A percentile compares a stretch with the other conserved stretches of the same genome.
phyloP scores from a whole-genome alignment of 2,329 filamentous ascomycete genomes.

The Fusarium dimerum region DNA sequence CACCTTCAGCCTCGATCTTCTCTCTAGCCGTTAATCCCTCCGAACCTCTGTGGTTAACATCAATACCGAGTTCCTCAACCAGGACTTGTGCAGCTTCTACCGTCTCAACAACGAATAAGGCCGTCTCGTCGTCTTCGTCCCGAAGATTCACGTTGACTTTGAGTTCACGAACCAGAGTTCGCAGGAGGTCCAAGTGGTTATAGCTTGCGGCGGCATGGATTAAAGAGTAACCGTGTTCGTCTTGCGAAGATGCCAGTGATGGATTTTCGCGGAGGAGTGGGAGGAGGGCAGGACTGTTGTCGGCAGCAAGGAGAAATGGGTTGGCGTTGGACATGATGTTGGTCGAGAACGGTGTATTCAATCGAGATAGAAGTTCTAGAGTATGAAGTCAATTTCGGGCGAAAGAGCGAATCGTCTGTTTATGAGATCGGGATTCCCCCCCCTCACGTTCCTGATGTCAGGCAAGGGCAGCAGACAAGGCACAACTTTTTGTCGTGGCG shows the following conservation, averaged over 20 bases:
- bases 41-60: constrained; percentile 64
- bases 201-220: constrained; percentile 93
- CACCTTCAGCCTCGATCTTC: constrained; percentile 56
- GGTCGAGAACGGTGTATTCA: background rate
- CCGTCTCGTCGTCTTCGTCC: constrained; percentile 91
- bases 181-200: constrained; percentile 79
- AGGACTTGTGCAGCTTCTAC: constrained; percentile 75
- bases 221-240: constrained; percentile 91
- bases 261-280: constrained; percentile 73
- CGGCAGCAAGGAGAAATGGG: constrained; percentile 76
- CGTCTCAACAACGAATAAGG: constrained; percentile 90
- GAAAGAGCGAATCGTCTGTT: no score
- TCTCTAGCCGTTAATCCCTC: constrained; percentile 81
- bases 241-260: constrained; percentile 75
- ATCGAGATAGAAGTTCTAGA: no score
- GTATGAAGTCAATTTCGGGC: no score
- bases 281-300: constrained; percentile 74
- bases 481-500: no score
- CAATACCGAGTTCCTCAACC: constrained; percentile 78
- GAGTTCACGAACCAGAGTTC: constrained; percentile 73
- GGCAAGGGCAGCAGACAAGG: no score
- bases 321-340: constrained; percentile 44
- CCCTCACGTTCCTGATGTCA: no score
- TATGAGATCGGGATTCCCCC: no score
- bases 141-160: constrained; percentile 76